Base-by-base conservation (phyloP, 1,139 yeast species). In the Pichia sorboxylosa region DNA sequence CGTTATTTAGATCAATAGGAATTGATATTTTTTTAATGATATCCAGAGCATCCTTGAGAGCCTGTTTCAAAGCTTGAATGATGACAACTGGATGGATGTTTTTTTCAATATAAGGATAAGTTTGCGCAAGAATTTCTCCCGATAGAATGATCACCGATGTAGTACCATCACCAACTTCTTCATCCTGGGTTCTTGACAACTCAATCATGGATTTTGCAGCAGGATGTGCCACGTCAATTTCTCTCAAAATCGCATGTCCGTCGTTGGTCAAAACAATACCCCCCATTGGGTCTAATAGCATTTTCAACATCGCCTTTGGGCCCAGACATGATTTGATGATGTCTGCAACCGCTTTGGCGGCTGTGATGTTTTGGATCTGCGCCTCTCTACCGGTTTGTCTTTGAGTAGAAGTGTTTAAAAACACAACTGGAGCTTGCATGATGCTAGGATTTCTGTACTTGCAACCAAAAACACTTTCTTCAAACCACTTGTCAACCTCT, bases 121-220 rank as follows among this genome's bases (percentile, higher is more conserved):
- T 77, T 58, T 87, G 97, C 3, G 97, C 95, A 44, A 90, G 66
- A 40, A 90, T 84, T 56, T 90, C 99, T 39, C 98, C 99, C 6
- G 98, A 97, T 44, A 87, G 64, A 37, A 81, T 81, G 50, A 90
- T 87, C 35, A 90, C 98, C 8, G 95, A 80, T 24, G 98, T 90
- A 39, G 98, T 90, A 42, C 98, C 98, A 55, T 90, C 98, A 34
- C 98, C 98, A 41, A 90, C 97, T 61, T 92, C 98, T 59, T 92
- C 99, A 55, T 92, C 99, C 62, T 90, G 98, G 7, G 98, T 87
- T 61, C 98, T 73, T 48, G 93, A 78, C 47, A 92, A 69, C 60
- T 92, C 98, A 53, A 92, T 82, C 97, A 92, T 92, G 22, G 94
- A 81, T 61, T 92, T 92, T 33, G 99, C 98, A 7, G 98, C 98